Base-by-base conservation (phyloP, 345 rosid genomes). In the Hypericum perforatum region DNA sequence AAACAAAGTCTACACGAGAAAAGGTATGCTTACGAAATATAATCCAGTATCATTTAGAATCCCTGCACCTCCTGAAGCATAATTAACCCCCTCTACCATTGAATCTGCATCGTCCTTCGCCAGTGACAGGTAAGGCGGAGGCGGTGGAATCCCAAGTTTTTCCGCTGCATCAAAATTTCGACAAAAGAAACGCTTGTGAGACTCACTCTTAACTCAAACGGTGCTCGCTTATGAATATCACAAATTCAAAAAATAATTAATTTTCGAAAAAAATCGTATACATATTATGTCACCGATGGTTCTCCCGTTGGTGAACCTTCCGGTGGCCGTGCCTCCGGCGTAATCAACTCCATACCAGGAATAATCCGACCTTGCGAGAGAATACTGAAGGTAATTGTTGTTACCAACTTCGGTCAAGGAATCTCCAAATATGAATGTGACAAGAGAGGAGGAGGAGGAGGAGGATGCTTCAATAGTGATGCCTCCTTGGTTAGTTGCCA, bases 1-100 rank as follows among this genome's bases (percentile, higher is more conserved):
- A 96, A 96, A 5, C 98, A 92, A 0, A 96, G 87, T 38, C 96
- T 89, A 69, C 81, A 91, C n/a, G n/a, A n/a, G n/a, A n/a, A n/a
- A 52, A 81, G 84, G 11, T 87, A 82, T 53, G 96, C 98, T n/a
- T 60, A 55, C 5, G 85, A 82, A 41, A 75, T 51, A 44, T 65
- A 76, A 49, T 79, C 80, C n/a, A 71, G n/a, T n/a, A n/a, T n/a
- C n/a, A n/a, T n/a, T n/a, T n/a, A n/a, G n/a, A n/a, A n/a, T n/a
- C n/a, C n/a, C n/a, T n/a, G n/a, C n/a, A n/a, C n/a, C n/a, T n/a
- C n/a, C n/a, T n/a, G n/a, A n/a, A n/a, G n/a, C n/a, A n/a, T n/a
- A n/a, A n/a, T n/a, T n/a, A n/a, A n/a, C n/a, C n/a, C n/a, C n/a
- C n/a, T n/a, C n/a, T n/a, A n/a, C n/a, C n/a, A n/a, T n/a, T n/a